Conservation (phyloP, 371 early-diverging fungal species). For the Funneliformis caledonium region DNA sequence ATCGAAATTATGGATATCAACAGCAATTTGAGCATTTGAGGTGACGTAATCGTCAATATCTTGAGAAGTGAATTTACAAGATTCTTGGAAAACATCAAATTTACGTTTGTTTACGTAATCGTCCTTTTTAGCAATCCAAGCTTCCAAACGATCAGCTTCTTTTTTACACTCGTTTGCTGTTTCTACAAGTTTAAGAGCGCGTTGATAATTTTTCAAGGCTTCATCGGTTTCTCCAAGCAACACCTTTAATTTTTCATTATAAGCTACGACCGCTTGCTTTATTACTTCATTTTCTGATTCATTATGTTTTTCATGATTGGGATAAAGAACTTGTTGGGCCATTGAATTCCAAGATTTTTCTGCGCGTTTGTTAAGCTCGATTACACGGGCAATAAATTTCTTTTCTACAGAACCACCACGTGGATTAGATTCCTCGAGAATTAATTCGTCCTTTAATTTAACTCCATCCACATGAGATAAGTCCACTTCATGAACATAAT, state of each 20-base stretch:
- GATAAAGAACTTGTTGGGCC: slow-evolving; percentile 22
- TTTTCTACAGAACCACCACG: slow-evolving; percentile 34
- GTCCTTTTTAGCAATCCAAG: slow-evolving; percentile 54
- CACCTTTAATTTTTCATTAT: slow-evolving; percentile 44
- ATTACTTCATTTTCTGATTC: slow-evolving; percentile 41
- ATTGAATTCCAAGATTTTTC: slow-evolving; percentile 4
- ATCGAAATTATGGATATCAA: slow-evolving; percentile 29
- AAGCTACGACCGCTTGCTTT: slow-evolving; percentile 43
- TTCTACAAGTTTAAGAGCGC: slow-evolving; percentile 46
- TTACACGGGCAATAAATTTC: slow-evolving; percentile 36
- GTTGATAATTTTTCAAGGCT: slow-evolving; percentile 45
- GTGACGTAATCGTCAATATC: slow-evolving; percentile 24
- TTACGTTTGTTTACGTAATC: slow-evolving; percentile 40
- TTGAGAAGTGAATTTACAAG: slow-evolving; percentile 36
- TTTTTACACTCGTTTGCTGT: slow-evolving; percentile 48
- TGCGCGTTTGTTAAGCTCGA: slow-evolving; percentile 8
- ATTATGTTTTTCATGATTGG: slow-evolving; percentile 9
- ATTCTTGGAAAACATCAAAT: slow-evolving; percentile 16
- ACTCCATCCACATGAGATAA: background rate
- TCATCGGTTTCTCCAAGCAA: slow-evolving; percentile 50
- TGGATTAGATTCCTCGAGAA: slow-evolving; percentile 27
- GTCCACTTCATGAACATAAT: slow-evolving; percentile 5
- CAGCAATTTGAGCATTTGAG: slow-evolving; percentile 11
- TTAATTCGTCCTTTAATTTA: slow-evolving; percentile 29
- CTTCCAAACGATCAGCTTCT: slow-evolving; percentile 48